Percentiles rank a stretch among this genome's conserved stretches.
phyloP scores from a whole-genome alignment of 1,139 yeast species.

The Yamadazyma songkhlaensis region DNA sequence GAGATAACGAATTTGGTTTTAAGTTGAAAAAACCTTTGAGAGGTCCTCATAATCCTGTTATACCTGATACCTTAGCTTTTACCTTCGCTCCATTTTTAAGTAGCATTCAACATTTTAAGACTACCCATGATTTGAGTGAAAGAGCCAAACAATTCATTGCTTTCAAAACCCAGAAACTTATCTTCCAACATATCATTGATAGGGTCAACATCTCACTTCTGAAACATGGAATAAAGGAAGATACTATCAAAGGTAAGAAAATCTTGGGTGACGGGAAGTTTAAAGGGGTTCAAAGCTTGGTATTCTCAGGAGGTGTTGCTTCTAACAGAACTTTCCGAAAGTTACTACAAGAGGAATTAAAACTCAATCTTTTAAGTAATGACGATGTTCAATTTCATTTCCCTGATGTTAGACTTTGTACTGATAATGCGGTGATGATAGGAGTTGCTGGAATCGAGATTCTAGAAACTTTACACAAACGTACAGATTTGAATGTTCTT shows the following conservation, averaged over 20 bases:
- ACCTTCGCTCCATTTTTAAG: constrained; percentile 81
- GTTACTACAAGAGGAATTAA: constrained; percentile 41
- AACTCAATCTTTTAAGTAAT: constrained; percentile 3
- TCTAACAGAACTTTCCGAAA: constrained; percentile 62
- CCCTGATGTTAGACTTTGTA: constrained; percentile 73
- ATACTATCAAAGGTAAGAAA: constrained; percentile 8
- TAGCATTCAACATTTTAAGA: constrained; percentile 37
- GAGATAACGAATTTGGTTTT: constrained; percentile 28
- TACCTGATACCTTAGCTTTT: constrained; percentile 45
- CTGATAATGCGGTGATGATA: constrained; percentile 96
- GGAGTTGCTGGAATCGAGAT: constrained; percentile 96
- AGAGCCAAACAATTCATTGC: constrained; percentile 46
- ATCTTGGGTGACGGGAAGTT: constrained; percentile 34
- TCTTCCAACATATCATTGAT: constrained; percentile 69
- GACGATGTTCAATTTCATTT: constrained; percentile 42
- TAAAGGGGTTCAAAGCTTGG: constrained; percentile 50
- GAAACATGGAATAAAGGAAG: constrained; percentile 25
- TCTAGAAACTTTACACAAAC: constrained; percentile 50
- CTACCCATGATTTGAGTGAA: constrained; percentile 17
- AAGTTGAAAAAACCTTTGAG: constrained; percentile 31
- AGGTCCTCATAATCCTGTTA: constrained; percentile 26
- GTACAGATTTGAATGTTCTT: constrained; percentile 49
- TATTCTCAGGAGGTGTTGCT: constrained; percentile 94
- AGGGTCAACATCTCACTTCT: constrained; percentile 55
- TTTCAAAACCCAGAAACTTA: constrained; percentile 57